These are phyloP conservation scores for Candida sphagnicola DNA, from an alignment of 805 yeast species.

Conservation along the genomic window DNA sequence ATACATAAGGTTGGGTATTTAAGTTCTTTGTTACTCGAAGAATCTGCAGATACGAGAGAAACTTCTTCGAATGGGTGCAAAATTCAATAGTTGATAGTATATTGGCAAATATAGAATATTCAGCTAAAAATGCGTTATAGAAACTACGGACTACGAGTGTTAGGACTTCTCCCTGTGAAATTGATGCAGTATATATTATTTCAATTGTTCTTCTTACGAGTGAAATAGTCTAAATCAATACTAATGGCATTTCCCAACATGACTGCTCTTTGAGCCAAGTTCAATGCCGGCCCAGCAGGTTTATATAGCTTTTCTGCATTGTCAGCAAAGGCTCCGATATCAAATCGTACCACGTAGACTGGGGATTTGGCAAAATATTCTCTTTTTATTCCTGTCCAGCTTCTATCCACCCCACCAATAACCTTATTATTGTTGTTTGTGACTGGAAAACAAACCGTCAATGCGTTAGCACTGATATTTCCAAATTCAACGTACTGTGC, in stretches of 20 bases:
- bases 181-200: neutral
- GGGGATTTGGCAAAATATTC: slow-evolving; percentile 95
- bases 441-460: slow-evolving; percentile 84
- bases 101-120: no score
- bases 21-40: no score
- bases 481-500: slow-evolving; percentile 74
- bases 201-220: neutral
- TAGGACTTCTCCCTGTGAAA: no score
- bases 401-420: slow-evolving; percentile 78
- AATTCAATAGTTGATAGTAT: no score
- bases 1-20: no score
- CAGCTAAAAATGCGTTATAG: no score
- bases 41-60: no score
- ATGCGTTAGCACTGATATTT: slow-evolving; percentile 76
- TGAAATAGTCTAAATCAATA: slow-evolving; percentile 90
- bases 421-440: slow-evolving; percentile 52
- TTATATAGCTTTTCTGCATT: slow-evolving; percentile 56
- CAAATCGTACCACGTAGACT: slow-evolving; percentile 82
- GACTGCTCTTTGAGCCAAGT: slow-evolving; percentile 80
- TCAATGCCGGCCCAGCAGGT: slow-evolving; percentile 43
- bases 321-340: slow-evolving; percentile 54
- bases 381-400: slow-evolving; percentile 93
- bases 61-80: no score
- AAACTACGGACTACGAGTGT: no score
- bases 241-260: slow-evolving; percentile 85